phyloP scores from a whole-genome alignment of 805 yeast species.

The Ogataea parapolymorpha region DNA sequence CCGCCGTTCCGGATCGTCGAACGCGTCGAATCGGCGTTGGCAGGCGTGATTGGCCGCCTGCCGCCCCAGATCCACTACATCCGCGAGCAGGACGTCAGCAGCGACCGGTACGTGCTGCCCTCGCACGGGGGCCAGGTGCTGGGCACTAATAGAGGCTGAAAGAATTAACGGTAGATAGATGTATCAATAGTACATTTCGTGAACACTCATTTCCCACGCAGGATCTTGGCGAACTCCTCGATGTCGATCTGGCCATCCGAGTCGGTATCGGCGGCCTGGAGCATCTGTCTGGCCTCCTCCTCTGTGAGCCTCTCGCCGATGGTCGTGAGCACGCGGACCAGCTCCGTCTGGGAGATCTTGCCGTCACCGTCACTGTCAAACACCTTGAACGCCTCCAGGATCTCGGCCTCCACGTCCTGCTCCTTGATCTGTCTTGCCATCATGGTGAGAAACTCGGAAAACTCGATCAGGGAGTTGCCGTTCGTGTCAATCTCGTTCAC shows the following conservation, averaged over 20 bases:
- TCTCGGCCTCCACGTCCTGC: conserved; percentile 95
- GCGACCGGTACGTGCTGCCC: conserved; percentile 25
- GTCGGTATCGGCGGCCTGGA: conserved; percentile 90
- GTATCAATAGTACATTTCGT: conserved; percentile 4
- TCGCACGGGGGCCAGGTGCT: conserved; percentile 28
- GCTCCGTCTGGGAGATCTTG: conserved; percentile 92
- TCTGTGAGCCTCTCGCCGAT: conserved; percentile 96
- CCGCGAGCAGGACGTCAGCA: conserved; percentile 56
- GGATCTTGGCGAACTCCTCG: conserved; percentile 90
- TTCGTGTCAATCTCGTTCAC: conserved; percentile 96
- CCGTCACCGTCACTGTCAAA: conserved; percentile 97
- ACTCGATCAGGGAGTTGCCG: conserved; percentile 86
- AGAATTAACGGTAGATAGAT: conserved; percentile 1
- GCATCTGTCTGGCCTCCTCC: conserved; percentile 96
- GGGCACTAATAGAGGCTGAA: conserved; percentile 16
- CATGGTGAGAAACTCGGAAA: conserved; percentile 77
- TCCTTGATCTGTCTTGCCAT: conserved; percentile 95
- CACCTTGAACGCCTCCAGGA: conserved; percentile 96
- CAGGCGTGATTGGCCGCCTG: conserved; percentile 47
- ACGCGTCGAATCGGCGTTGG: conserved; percentile 58
- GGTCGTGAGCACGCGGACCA: conserved; percentile 93
- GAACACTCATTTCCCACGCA: conserved; percentile 59
- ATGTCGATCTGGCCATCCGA: conserved; percentile 97
- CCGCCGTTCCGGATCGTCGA: conserved; percentile 67
- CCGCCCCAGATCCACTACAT: conserved; percentile 53